Evolutionary conservation across 331 rosid species (phyloP), one percentile per base, ranked within the genome.

Genomic region (Rhamnella rubrinervis): DNA sequence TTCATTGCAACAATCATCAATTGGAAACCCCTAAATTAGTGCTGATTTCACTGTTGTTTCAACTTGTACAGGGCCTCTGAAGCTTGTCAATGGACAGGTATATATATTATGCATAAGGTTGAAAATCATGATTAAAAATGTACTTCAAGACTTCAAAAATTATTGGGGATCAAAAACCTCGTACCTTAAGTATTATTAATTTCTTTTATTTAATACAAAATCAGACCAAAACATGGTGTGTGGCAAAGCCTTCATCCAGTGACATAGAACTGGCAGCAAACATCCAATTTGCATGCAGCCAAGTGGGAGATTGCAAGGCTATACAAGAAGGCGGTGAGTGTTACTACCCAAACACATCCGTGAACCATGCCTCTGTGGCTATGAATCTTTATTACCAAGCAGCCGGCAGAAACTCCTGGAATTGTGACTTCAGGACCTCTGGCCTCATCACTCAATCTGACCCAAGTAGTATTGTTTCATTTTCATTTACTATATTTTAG

Each of bases 291-390:
- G 81, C 73, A 20, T 81, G 88, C 68, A 63, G 44, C 31, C 5
- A 6, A 1, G 6, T 68, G 49, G 2, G 7, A 6, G 71, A 78
- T 68, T 81, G 82, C 73, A 61, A 4, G 6, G 25, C 72, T 60
- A 84, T 81, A 21, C 68, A 78, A 55, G 35, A 56, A 51, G 80
- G 73, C 25, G 69, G 76, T 1, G n/a, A 75, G 17, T 84, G 85
- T 64, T 69, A n/a, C 39, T 0, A 55, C 5, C 85, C 85, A 9
- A 21, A 78, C 56, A 68, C 35, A 7, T 66, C 76, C 18, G 28
- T 77, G 0, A 66, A n/a, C 60, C 75, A 62, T 40, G 76, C 70
- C 56, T 71, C 76, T 1, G 55, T 38, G 14, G 70, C 26, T 44
- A 71, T 71, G 76, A 53, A 63, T 71, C 20, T 63, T 25, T 63